phyloP scores from a whole-genome alignment of 2,329 filamentous ascomycete genomes.

The Arthrobotrys sinensis region DNA sequence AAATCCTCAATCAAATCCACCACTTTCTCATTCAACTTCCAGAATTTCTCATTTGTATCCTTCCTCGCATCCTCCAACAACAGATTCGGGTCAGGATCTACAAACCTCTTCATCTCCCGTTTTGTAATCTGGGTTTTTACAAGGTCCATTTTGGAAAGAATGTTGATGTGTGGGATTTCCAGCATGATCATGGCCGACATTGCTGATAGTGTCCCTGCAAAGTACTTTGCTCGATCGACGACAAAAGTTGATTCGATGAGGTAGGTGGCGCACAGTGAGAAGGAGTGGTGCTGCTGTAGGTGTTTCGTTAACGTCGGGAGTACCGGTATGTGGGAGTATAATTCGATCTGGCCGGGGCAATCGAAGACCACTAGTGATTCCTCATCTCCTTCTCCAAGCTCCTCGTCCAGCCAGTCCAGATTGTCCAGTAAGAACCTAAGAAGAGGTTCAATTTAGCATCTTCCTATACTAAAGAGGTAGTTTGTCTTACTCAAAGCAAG shows the following conservation, averaged over 20 bases:
- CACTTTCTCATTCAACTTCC: slow-evolving; percentile 80
- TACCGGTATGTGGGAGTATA: slow-evolving; percentile 97
- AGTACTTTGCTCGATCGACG: slow-evolving; percentile 96
- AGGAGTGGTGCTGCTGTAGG: slow-evolving; percentile 80
- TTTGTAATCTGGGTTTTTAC: slow-evolving; percentile 90
- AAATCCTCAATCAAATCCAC: slow-evolving; percentile 95
- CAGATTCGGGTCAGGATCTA: slow-evolving; percentile 86
- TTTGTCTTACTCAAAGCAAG: slow-evolving; percentile 81
- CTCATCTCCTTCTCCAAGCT: slow-evolving; percentile 87
- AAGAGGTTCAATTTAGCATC: not conserved
- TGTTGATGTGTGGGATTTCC: slow-evolving; percentile 95
- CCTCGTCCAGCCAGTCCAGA: slow-evolving; percentile 89
- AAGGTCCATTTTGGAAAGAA: slow-evolving; percentile 97
- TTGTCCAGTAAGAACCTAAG: slow-evolving; percentile 87
- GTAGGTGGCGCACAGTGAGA: slow-evolving; percentile 85
- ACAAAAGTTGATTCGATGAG: slow-evolving; percentile 96
- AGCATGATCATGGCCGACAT: slow-evolving; percentile 99
- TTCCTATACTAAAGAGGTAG: not conserved
- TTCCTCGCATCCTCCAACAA: slow-evolving; percentile 81
- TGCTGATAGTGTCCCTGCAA: slow-evolving; percentile 92
- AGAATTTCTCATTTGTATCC: slow-evolving; percentile 75
- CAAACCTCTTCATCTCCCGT: slow-evolving; percentile 88
- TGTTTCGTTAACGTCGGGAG: slow-evolving; percentile 86
- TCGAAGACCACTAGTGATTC: slow-evolving; percentile 98
- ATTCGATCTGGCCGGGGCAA: slow-evolving; percentile 98